Percentiles rank a stretch among this genome's conserved stretches.
Evolutionary conservation across 208 protist species (phyloP).

Genomic region (Trypanosoma scelopori): DNA sequence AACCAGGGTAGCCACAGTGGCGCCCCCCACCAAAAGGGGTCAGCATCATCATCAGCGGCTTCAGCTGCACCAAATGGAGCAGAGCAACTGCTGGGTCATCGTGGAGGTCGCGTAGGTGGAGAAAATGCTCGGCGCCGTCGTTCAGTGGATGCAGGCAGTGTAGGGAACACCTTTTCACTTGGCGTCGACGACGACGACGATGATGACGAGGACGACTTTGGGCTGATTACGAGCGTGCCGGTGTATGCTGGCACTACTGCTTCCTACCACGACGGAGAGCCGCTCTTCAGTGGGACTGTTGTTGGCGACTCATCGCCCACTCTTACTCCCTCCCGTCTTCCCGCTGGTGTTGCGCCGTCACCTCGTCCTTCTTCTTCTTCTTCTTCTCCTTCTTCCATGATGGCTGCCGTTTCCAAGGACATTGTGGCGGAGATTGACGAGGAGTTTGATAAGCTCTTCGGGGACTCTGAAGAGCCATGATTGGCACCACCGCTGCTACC

Average conservation of each 20-base stretch:
- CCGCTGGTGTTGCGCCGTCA: background rate
- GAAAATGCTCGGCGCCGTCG: background rate
- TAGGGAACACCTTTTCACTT: conserved; percentile 37
- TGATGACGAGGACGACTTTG: conserved; percentile 67
- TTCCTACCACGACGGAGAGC: conserved; percentile 15
- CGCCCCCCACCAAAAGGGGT: too few species aligned
- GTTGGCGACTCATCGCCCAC: background rate
- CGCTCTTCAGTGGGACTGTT: conserved; percentile 14
- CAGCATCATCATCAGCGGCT: too few species aligned
- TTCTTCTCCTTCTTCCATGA: background rate
- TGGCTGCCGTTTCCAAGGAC: background rate
- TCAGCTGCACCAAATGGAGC: too few species aligned
- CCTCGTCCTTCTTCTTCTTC: background rate
- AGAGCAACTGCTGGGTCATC: too few species aligned
- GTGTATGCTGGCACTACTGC: conserved; percentile 12
- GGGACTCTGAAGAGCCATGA: conserved; percentile 17
- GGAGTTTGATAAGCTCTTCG: conserved; percentile 80
- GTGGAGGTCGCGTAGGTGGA: too few species aligned
- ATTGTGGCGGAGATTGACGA: conserved; percentile 47
- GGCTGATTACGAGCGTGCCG: conserved; percentile 66
- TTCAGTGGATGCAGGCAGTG: background rate
- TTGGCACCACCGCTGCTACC: background rate
- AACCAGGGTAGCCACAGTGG: too few species aligned
- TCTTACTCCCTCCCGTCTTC: background rate
- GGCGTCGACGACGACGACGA: conserved; percentile 39